Evolutionary conservation across 345 rosid species (phyloP).

Genomic region (Aegle marmelos): DNA sequence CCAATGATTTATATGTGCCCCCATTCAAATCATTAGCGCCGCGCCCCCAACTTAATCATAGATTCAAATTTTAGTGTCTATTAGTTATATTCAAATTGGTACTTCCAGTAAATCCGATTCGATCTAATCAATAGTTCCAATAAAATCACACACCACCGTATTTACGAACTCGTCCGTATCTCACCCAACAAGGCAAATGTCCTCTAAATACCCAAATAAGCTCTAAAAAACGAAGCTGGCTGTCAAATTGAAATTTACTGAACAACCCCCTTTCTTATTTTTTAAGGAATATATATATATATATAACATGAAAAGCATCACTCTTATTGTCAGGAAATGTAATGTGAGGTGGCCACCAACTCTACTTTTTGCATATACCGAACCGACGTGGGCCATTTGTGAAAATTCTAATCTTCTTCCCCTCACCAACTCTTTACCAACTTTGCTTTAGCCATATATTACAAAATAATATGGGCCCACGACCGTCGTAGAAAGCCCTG

Average conservation of each 20-base stretch:
- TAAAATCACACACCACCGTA: too few species aligned
- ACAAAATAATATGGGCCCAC: neutral
- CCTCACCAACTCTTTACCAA: conserved; percentile 38
- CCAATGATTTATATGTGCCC: too few species aligned
- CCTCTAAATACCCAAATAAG: neutral
- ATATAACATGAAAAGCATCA: neutral
- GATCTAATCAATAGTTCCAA: too few species aligned
- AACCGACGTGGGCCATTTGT: neutral
- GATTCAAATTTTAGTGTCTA: too few species aligned
- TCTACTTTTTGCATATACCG: too few species aligned
- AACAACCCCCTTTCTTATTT: neutral
- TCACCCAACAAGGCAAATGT: too few species aligned
- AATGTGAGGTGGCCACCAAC: conserved; percentile 26
- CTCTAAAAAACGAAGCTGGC: neutral
- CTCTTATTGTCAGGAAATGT: neutral
- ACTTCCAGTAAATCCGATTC: too few species aligned
- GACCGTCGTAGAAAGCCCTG: neutral
- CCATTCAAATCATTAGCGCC: too few species aligned
- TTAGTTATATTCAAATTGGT: too few species aligned
- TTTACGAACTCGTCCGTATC: too few species aligned
- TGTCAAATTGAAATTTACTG: neutral
- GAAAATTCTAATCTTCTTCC: neutral
- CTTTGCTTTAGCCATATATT: conserved; percentile 1
- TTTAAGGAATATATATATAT: neutral
- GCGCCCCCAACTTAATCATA: too few species aligned